Conservation (phyloP, 768 basidiomycete species). For the Calocybe cyanea region DNA sequence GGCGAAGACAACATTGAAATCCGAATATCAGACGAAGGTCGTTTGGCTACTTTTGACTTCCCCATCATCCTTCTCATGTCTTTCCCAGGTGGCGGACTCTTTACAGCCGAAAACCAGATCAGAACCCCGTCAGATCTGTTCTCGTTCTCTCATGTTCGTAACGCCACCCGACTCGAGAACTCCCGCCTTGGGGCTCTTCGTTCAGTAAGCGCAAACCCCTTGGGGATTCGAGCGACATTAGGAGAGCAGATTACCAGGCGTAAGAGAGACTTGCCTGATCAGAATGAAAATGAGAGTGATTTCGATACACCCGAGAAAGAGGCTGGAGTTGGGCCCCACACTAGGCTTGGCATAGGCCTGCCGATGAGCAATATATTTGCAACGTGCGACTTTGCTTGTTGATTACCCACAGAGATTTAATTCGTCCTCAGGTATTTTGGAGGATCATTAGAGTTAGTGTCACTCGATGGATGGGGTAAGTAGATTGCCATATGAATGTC, state of each 20-base stretch:
- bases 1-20: conserved; percentile 72
- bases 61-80: conserved; percentile 6
- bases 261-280: conserved; percentile 25
- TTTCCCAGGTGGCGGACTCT: conserved; percentile 66
- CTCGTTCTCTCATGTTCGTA: conserved; percentile 85
- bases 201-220: conserved; percentile 51
- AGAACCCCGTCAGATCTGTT: conserved; percentile 73
- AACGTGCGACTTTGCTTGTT: conserved; percentile 41
- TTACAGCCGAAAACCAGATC: conserved; percentile 41
- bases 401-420: conserved; percentile 1
- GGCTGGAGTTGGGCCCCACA: conserved; percentile 48
- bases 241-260: conserved; percentile 67
- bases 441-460: conserved; percentile 73
- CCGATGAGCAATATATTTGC: conserved; percentile 90
- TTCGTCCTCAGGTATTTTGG: conserved; percentile 64
- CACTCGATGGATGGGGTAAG: conserved; percentile 82
- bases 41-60: conserved; percentile 2
- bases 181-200: conserved; percentile 68
- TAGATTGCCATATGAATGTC: conserved; percentile 5
- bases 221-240: conserved; percentile 73
- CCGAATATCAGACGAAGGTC: conserved; percentile 90
- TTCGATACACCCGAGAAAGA: conserved; percentile 32
- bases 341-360: conserved; percentile 74
- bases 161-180: conserved; percentile 64
- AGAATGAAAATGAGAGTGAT: conserved; percentile 19